Percentiles rank a stretch among this genome's conserved stretches.
Conservation (phyloP, 352 stramenopile species). For the Pythium dissotocum region DNA sequence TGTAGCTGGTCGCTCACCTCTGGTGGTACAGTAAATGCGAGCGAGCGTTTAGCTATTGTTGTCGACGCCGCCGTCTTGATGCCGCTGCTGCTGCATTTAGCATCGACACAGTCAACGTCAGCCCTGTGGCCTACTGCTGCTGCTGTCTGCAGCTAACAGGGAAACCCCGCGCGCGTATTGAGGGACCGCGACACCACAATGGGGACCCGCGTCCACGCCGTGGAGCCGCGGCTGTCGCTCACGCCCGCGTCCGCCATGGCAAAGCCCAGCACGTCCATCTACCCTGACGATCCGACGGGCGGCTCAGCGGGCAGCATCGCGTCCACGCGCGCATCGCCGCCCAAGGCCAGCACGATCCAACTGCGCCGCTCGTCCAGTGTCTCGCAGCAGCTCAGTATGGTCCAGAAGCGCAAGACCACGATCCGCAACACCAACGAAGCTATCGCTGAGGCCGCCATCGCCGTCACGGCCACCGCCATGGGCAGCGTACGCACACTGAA, state of each 20-base stretch:
- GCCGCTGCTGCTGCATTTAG: not conserved
- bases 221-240: not conserved
- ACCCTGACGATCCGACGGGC: constrained; percentile 38
- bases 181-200: not conserved
- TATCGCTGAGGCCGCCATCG: constrained; percentile 29
- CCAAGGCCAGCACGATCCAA: constrained; percentile 38
- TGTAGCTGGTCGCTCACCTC: not conserved
- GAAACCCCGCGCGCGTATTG: not conserved
- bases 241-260: constrained; percentile 4
- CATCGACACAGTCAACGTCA: not conserved
- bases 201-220: not conserved
- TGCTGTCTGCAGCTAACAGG: no score
- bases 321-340: constrained; percentile 15
- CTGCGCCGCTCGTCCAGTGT: constrained; percentile 46
- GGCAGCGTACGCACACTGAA: constrained; percentile 32
- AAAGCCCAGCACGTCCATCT: constrained; percentile 28
- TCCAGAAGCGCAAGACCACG: constrained; percentile 33
- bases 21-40: not conserved
- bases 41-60: no score
- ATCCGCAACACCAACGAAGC: constrained; percentile 24
- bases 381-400: constrained; percentile 37
- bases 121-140: no score
- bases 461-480: constrained; percentile 24
- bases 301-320: constrained; percentile 35
- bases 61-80: no score